Percentiles rank a stretch among this genome's conserved stretches.
These are phyloP conservation scores for Neovahlkampfia damariscottae DNA, from an alignment of 78 protist genomes.

Conservation along the genomic window DNA sequence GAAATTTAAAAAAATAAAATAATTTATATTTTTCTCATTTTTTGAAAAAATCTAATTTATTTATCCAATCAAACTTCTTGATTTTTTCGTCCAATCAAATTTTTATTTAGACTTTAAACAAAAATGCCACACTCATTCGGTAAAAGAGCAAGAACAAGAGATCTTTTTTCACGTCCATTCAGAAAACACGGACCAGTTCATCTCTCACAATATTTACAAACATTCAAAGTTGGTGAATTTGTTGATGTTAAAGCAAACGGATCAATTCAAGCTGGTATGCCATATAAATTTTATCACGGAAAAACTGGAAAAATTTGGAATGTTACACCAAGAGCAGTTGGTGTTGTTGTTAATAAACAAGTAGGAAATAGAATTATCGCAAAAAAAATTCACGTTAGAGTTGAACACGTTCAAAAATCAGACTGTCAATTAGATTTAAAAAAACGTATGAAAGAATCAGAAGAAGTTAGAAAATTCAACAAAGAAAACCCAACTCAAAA, in stretches of 20 bases:
- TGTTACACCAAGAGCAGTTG: slow-evolving; percentile 93
- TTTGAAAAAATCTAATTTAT: no score
- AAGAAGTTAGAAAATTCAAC: slow-evolving; percentile 9
- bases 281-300: slow-evolving; percentile 99
- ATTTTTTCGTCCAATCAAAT: no score
- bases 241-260: slow-evolving; percentile 88
- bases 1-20: not conserved
- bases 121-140: slow-evolving; percentile 89
- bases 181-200: slow-evolving; percentile 62
- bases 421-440: slow-evolving; percentile 79
- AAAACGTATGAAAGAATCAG: slow-evolving; percentile 47
- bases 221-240: slow-evolving; percentile 78
- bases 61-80: no score
- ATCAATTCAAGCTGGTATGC: slow-evolving; percentile 96
- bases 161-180: slow-evolving; percentile 79
- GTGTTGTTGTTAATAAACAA: slow-evolving; percentile 95
- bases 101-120: no score
- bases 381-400: slow-evolving; percentile 95
- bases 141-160: slow-evolving; percentile 82
- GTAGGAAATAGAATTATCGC: slow-evolving; percentile 80
- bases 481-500: no score
- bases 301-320: slow-evolving; percentile 97
- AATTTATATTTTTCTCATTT: no score
- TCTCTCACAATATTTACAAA: slow-evolving; percentile 32
- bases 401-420: slow-evolving; percentile 96